A percentile compares a stretch with the other conserved stretches of the same genome.
Evolutionary conservation across 2,329 filamentous ascomycete species (phyloP).

Genomic region (Fusarium sambucinum): DNA sequence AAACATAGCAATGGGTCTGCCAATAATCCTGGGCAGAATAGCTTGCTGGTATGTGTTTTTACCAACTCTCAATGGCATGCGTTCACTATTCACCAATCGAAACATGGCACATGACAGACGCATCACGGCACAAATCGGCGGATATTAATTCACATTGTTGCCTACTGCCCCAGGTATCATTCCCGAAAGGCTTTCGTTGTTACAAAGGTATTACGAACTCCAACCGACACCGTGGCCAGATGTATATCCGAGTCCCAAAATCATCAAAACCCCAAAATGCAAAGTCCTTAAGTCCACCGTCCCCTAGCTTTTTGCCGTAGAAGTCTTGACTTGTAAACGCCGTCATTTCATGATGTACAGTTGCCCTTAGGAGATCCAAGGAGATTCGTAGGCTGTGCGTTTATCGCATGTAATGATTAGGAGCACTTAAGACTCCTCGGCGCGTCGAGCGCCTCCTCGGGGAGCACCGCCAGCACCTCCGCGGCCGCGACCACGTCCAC

Average conservation of each 20-base stretch:
- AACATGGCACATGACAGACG: slow-evolving; percentile 21
- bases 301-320: slow-evolving; percentile 45
- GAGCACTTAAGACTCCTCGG: slow-evolving; percentile 55
- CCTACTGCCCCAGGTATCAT: slow-evolving; percentile 40
- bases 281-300: slow-evolving; percentile 44
- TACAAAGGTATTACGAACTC: slow-evolving; percentile 49
- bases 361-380: slow-evolving; percentile 50
- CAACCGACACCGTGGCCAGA: slow-evolving; percentile 47
- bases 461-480: slow-evolving; percentile 52
- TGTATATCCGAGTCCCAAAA: slow-evolving; percentile 48
- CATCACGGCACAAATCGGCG: slow-evolving; percentile 26
- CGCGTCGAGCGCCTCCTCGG: slow-evolving; percentile 55
- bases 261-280: slow-evolving; percentile 51
- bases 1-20: not conserved
- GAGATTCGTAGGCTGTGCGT: slow-evolving; percentile 48
- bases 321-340: slow-evolving; percentile 53
- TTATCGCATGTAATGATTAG: slow-evolving; percentile 44
- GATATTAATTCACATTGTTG: slow-evolving; percentile 48
- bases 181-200: slow-evolving; percentile 43
- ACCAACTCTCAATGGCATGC: slow-evolving; percentile 6
- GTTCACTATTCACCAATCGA: not conserved
- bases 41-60: not conserved
- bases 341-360: slow-evolving; percentile 58
- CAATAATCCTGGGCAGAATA: not conserved
- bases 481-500: slow-evolving; percentile 57